Base-by-base conservation (phyloP, 805 yeast genomes). In the Lachancea cidri region DNA sequence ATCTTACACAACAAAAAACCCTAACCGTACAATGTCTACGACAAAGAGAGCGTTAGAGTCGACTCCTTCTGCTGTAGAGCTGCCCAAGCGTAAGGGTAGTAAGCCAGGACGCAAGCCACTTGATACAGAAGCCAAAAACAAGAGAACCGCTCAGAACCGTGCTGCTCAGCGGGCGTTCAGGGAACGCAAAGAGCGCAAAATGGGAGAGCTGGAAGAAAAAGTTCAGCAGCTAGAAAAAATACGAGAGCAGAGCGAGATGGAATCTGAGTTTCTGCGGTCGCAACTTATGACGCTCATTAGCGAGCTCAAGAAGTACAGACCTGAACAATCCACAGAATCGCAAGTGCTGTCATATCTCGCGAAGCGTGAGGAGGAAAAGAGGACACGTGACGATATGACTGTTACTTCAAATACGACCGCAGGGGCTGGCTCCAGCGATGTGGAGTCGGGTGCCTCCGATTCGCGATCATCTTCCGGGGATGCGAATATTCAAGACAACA, bases 141-240 rank as follows among this genome's bases (percentile, higher is more conserved):
- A 86, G 70, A 73, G 98, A 53, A 87, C 95, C 13, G 97, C 97
- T 2, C 98, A 93, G 66, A 91, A 93, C 63, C 75, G 98, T 54
- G 97, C 97, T 3, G 98, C 98, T n/a, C 98, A 93, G 65, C 72
- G 98, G 41, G 98, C 98, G 5, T 91, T 87, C 65, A 72, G 98
- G 43, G 98, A 93, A 65, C 77, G 98, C 46, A 91, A 91, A 62
- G 98, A 91, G 62, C 73, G 73, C 38, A 86, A 85, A 57, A 76
- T 93, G 80, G 77, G 79, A 57, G 95, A 87, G 49, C 71, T 91
- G 46, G 96, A 89, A 59, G 80, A 79, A 35, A 81, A 85, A 52
- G 95, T 91, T 11, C 64, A 72, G 38, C 62, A 67, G 49, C 72
- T 91, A 50, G 96, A 93, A 61, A 74, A 74, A 48, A 84, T 81